A percentile compares a stretch with the other conserved stretches of the same genome.
These are phyloP conservation scores for Globisporangium parvum DNA, from an alignment of 352 stramenopile genomes.

Conservation along the genomic window DNA sequence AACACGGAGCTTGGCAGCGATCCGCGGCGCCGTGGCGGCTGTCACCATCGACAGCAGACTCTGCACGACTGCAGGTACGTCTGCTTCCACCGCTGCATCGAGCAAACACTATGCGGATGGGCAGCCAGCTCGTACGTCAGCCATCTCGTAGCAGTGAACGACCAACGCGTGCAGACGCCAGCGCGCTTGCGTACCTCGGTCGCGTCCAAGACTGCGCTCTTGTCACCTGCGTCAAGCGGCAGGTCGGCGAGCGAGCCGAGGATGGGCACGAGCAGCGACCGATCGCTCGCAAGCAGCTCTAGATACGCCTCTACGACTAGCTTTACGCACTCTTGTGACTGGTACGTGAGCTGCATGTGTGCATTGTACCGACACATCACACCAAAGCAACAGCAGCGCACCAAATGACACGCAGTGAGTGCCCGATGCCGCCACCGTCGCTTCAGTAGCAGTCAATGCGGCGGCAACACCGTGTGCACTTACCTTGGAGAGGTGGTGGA, in stretches of 20 bases:
- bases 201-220: slow-evolving; percentile 53
- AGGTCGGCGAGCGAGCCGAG: slow-evolving; percentile 73
- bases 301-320: slow-evolving; percentile 69
- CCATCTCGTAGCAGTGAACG: too few relatives aligned
- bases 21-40: slow-evolving; percentile 30
- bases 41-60: slow-evolving; percentile 74
- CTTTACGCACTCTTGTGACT: slow-evolving; percentile 73
- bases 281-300: slow-evolving; percentile 69
- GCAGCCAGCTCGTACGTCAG: not conserved
- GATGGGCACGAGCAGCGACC: slow-evolving; percentile 70
- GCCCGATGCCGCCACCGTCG: not conserved
- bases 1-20: slow-evolving; percentile 43
- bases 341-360: slow-evolving; percentile 57
- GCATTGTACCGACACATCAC: not conserved
- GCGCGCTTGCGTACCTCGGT: slow-evolving; percentile 33
- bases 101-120: slow-evolving; percentile 37
- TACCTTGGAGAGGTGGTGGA: slow-evolving; percentile 78
- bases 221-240: slow-evolving; percentile 52
- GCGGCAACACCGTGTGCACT: too few relatives aligned
- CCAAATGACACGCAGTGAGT: not conserved
- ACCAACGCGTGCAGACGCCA: too few relatives aligned
- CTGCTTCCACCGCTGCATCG: slow-evolving; percentile 68
- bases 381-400: not conserved
- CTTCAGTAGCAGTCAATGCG: not conserved
- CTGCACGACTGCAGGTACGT: slow-evolving; percentile 71